These are phyloP conservation scores for Yamadazyma membranifaciens DNA, from an alignment of 1,139 yeast species.

Conservation along the genomic window DNA sequence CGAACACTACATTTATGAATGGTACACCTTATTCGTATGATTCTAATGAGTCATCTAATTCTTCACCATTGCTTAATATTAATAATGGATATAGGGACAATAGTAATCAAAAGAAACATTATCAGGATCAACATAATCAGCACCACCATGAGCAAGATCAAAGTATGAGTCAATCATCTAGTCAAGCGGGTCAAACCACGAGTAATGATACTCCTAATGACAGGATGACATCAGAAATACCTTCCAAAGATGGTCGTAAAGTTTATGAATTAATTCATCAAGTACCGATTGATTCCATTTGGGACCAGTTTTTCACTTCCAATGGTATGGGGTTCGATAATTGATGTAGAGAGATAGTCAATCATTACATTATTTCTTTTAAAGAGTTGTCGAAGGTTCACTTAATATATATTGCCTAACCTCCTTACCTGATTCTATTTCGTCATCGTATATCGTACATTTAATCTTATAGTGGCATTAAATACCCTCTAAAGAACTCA, in stretches of 20 bases:
- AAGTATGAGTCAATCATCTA: no score
- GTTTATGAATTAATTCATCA: constrained; percentile 63
- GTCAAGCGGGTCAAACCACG: no score
- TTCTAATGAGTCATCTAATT: constrained; percentile 11
- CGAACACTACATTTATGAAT: constrained; percentile 2
- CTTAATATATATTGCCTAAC: no score
- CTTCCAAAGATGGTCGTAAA: constrained; percentile 46
- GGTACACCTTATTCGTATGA: constrained; percentile 11
- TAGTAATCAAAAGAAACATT: neutral
- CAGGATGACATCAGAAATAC: neutral
- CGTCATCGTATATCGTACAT: neutral
- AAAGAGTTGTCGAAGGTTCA: neutral
- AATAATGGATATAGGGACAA: neutral
- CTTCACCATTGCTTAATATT: constrained; percentile 12
- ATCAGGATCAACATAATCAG: neutral
- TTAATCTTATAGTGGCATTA: neutral
- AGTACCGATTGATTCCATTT: constrained; percentile 66
- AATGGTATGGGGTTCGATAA: neutral
- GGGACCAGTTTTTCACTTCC: constrained; percentile 70
- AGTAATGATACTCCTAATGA: neutral
- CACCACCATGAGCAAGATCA: neutral
- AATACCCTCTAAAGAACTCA: constrained; percentile 2
- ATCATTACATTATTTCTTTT: no score
- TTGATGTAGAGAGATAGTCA: no score
- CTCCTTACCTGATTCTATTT: no score